Evolutionary conservation across 2,329 filamentous ascomycete genomes (phyloP).

Genomic region (Plectosphaerella sp.): DNA sequence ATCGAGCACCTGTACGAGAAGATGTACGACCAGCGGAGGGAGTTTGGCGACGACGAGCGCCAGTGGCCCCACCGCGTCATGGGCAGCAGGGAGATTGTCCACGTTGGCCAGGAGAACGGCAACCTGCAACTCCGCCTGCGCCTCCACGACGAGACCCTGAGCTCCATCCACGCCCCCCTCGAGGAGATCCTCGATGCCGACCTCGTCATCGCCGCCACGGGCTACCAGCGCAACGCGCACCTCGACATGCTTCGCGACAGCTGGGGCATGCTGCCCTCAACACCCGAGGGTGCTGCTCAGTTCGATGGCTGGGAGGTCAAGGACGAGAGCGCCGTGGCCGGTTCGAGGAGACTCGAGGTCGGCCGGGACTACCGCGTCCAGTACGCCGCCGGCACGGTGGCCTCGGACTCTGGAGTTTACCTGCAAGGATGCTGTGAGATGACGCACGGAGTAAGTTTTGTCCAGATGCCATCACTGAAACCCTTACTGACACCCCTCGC

Average conservation of each 20-base stretch:
- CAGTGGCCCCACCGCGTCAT: conserved; percentile 82
- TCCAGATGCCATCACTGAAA: background rate
- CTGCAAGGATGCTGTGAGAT: conserved; percentile 91
- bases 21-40: conserved; percentile 80
- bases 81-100: conserved; percentile 60
- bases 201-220: conserved; percentile 80
- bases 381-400: conserved; percentile 64
- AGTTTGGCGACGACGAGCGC: conserved; percentile 61
- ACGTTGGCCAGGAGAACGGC: conserved; percentile 44
- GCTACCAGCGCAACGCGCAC: conserved; percentile 76
- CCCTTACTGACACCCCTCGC: conserved; percentile 14
- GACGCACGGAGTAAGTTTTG: conserved; percentile 78
- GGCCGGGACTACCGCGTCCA: conserved; percentile 74
- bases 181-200: conserved; percentile 71
- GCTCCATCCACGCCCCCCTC: conserved; percentile 27
- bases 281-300: conserved; percentile 2
- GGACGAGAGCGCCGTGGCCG: conserved; percentile 6
- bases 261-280: conserved; percentile 59
- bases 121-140: conserved; percentile 56
- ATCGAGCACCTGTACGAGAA: conserved; percentile 85
- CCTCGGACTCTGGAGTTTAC: conserved; percentile 76
- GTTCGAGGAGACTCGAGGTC: conserved; percentile 56
- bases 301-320: conserved; percentile 30
- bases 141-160: conserved; percentile 26
- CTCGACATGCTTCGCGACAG: conserved; percentile 69